phyloP scores from a whole-genome alignment of 1,139 yeast genomes.

The Hemisphaericaspora lyxosophila region DNA sequence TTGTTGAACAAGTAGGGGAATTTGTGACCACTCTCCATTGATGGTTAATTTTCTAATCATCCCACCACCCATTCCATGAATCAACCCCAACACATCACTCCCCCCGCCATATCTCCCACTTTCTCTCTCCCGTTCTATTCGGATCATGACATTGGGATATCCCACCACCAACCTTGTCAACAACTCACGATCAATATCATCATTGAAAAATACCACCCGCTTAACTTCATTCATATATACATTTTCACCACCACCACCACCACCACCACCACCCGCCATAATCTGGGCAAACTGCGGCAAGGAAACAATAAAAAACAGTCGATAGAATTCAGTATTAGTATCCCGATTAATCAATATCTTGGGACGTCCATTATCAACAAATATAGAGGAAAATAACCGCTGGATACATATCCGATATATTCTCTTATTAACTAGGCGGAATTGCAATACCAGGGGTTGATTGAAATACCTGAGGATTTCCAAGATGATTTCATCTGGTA shows the following conservation, averaged over 20 bases:
- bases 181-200: neutral
- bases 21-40: too few relatives aligned
- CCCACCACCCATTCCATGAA: too few relatives aligned
- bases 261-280: too few relatives aligned
- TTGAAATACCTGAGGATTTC: conserved; percentile 1
- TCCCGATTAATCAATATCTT: neutral
- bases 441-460: neutral
- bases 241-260: too few relatives aligned
- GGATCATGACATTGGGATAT: neutral
- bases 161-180: neutral
- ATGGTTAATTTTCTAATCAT: too few relatives aligned
- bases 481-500: conserved; percentile 3
- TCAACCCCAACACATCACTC: too few relatives aligned
- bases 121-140: neutral
- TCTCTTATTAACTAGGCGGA: conserved; percentile 1
- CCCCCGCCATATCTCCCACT: too few relatives aligned
- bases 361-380: conserved; percentile 4
- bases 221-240: neutral
- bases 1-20: too few relatives aligned
- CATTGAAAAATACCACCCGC: neutral
- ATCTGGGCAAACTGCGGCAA: too few relatives aligned
- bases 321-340: neutral
- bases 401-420: neutral
- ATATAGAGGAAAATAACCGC: conserved; percentile 1
- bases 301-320: neutral